phyloP scores from a whole-genome alignment of 2,329 filamentous ascomycete genomes.

The Lasiodiplodia citricola region DNA sequence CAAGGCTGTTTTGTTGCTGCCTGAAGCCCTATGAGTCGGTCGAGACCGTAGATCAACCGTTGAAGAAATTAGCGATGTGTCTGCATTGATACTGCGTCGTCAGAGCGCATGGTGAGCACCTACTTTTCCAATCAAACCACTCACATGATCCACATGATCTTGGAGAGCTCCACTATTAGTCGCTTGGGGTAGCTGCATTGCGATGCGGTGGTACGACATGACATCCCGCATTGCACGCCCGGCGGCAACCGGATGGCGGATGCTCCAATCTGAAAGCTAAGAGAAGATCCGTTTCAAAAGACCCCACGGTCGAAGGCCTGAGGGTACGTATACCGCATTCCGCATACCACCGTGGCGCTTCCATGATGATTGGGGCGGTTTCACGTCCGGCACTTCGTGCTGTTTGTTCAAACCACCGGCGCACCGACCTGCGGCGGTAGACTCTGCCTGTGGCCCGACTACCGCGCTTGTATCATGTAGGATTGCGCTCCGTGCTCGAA shows the following conservation, averaged over 20 bases:
- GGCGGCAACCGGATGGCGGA: neutral
- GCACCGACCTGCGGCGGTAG: constrained; percentile 3
- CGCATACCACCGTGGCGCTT: neutral
- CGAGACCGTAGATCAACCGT: constrained; percentile 17
- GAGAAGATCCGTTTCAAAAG: constrained; percentile 5
- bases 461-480: neutral
- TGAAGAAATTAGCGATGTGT: constrained; percentile 16
- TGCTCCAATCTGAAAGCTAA: neutral
- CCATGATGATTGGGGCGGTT: constrained; percentile 1
- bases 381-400: constrained; percentile 2
- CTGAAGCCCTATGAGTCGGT: neutral
- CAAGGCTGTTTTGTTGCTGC: neutral
- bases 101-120: neutral
- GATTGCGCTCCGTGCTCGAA: neutral
- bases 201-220: constrained; percentile 9
- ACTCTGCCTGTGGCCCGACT: constrained; percentile 1
- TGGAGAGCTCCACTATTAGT: constrained; percentile 3
- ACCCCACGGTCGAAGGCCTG: neutral
- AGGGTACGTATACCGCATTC: neutral
- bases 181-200: neutral
- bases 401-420: constrained; percentile 13
- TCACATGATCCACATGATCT: neutral
- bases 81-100: constrained; percentile 1
- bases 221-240: neutral
- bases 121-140: neutral